Conservation (phyloP, 1,284 basidiomycete genomes). For the Puccinia polysora region DNA sequence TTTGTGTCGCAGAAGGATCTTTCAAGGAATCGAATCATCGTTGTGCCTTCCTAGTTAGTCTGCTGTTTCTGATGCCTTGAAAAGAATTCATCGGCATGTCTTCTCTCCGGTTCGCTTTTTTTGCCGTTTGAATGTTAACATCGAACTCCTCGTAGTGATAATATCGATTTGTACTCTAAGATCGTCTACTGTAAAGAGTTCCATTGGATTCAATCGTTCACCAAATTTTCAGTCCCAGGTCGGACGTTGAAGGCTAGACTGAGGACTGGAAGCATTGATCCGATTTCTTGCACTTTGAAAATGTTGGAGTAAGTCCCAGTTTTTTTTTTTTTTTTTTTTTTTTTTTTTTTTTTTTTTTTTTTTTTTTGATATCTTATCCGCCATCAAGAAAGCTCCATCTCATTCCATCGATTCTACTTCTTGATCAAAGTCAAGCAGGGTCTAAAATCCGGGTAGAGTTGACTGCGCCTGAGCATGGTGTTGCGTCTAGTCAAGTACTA, state of each 20-base stretch:
- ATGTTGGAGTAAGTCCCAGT: constrained; percentile 13
- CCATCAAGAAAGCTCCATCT: background rate
- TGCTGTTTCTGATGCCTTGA: background rate
- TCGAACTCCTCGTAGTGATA: constrained; percentile 56
- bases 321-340: background rate
- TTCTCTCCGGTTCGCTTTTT: too few species aligned
- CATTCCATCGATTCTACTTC: background rate
- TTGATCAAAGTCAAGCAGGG: constrained; percentile 36
- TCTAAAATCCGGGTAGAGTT: constrained; percentile 54
- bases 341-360: constrained; percentile 2
- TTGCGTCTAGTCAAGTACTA: constrained; percentile 75
- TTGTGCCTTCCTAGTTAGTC: constrained; percentile 67
- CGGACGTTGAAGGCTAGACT: constrained; percentile 13
- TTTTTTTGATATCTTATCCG: background rate
- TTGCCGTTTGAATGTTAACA: too few species aligned
- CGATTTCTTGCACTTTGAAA: constrained; percentile 57
- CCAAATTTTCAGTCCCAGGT: background rate
- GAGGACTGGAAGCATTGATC: constrained; percentile 56
- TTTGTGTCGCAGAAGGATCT: constrained; percentile 73
- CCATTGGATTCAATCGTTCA: constrained; percentile 58
- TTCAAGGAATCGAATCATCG: constrained; percentile 62
- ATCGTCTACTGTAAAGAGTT: constrained; percentile 60
- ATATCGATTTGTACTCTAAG: constrained; percentile 63
- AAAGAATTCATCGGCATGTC: background rate
- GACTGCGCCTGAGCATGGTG: constrained; percentile 62